Evolutionary conservation across 192 early-diverging fungal species (phyloP).

Genomic region (Lunasporangiospora selenospora): DNA sequence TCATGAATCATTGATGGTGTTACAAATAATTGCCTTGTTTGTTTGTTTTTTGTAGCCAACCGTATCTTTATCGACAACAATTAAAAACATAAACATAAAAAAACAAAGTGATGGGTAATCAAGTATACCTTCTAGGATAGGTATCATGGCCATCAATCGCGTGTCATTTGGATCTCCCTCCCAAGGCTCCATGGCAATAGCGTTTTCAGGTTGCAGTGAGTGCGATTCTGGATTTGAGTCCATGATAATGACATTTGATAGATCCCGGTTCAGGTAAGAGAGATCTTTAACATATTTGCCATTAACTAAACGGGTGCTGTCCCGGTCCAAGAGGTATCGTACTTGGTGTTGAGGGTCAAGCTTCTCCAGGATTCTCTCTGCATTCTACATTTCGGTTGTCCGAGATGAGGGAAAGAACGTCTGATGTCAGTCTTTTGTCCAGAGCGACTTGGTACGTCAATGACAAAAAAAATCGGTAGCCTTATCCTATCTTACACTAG

Average conservation of each 20-base stretch:
- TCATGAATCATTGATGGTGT: background rate
- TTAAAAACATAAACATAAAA: background rate
- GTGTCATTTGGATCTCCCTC: conserved; percentile 74
- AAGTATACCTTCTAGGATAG: conserved; percentile 82
- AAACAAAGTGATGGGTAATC: background rate
- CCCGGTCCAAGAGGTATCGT: conserved; percentile 86
- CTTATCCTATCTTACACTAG: conserved; percentile 67
- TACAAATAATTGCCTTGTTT: too few species aligned
- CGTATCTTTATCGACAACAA: background rate
- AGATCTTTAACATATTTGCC: conserved; percentile 84
- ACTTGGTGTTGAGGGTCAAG: conserved; percentile 85
- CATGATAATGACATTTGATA: conserved; percentile 85
- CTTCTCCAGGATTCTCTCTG: conserved; percentile 77
- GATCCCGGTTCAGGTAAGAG: conserved; percentile 87
- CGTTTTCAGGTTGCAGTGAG: conserved; percentile 89
- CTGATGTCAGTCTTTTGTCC: too few species aligned
- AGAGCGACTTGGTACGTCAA: too few species aligned
- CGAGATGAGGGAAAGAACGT: background rate
- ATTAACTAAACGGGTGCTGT: conserved; percentile 81
- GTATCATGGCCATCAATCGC: conserved; percentile 77
- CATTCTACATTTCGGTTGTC: conserved; percentile 57
- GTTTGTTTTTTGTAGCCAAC: background rate
- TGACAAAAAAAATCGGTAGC: background rate
- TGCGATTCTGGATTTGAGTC: conserved; percentile 83
- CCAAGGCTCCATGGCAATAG: conserved; percentile 79